Conservation (phyloP, 371 early-diverging fungal genomes). For the Actinomortierella wolfii region DNA sequence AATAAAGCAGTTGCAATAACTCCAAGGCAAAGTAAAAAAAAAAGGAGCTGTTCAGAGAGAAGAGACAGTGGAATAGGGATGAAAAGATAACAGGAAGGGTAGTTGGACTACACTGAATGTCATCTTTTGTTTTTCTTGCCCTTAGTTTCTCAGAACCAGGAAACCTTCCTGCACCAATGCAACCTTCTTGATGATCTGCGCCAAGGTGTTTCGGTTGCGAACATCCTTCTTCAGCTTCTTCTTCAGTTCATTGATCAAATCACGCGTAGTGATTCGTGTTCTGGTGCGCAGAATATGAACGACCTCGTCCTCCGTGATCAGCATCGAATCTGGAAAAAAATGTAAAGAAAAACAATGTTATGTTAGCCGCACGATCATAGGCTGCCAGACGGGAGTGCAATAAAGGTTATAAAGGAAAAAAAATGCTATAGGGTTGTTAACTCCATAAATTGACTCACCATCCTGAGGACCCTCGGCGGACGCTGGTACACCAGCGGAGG, state of each 20-base stretch:
- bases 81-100: background rate
- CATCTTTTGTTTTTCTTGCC: background rate
- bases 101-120: background rate
- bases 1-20: too few relatives aligned
- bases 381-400: background rate
- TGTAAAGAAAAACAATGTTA: background rate
- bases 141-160: conserved; percentile 46
- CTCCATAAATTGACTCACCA: background rate
- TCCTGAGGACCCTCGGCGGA: background rate
- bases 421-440: background rate
- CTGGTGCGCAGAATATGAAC: conserved; percentile 60
- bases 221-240: conserved; percentile 70
- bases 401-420: too few relatives aligned
- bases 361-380: background rate
- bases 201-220: conserved; percentile 64
- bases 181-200: conserved; percentile 64
- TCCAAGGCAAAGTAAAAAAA: too few relatives aligned
- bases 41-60: background rate
- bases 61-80: background rate
- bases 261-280: conserved; percentile 64
- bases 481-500: background rate
- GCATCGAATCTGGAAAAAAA: conserved; percentile 19
- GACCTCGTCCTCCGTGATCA: conserved; percentile 76
- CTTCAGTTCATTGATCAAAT: conserved; percentile 67
- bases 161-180: conserved; percentile 54